Evolutionary conservation across 768 basidiomycete genomes (phyloP).

Genomic region (Xerocomellus dryophilus): DNA sequence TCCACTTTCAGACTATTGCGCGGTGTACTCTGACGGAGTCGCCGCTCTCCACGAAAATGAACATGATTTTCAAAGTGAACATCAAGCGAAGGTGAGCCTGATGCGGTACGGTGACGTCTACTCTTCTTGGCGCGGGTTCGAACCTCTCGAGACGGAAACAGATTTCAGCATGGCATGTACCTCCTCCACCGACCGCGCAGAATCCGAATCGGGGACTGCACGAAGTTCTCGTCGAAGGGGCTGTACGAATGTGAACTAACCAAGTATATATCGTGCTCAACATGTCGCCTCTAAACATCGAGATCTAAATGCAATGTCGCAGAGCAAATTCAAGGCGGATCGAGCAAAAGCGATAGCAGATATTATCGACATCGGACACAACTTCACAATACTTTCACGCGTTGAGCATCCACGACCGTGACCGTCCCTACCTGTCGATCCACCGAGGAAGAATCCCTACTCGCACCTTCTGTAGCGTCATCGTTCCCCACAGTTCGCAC

Average conservation of each 20-base stretch:
- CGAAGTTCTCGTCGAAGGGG: no score
- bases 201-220: no score
- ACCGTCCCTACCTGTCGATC: constrained; percentile 1
- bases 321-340: not conserved
- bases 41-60: no score
- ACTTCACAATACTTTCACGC: not conserved
- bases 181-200: no score
- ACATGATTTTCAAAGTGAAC: no score
- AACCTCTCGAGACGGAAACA: no score
- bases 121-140: no score
- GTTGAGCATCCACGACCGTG: not conserved
- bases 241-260: not conserved
- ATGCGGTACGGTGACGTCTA: no score
- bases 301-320: not conserved
- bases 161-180: no score
- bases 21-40: no score
- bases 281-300: not conserved
- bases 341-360: not conserved
- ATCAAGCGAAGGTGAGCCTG: no score
- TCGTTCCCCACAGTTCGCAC: constrained; percentile 42
- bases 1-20: no score
- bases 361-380: not conserved
- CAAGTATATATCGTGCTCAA: not conserved
- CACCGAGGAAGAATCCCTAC: not conserved
- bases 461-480: not conserved